These are phyloP conservation scores for Pichia sorboxylosa DNA, from an alignment of 1,139 yeast genomes.

Conservation along the genomic window DNA sequence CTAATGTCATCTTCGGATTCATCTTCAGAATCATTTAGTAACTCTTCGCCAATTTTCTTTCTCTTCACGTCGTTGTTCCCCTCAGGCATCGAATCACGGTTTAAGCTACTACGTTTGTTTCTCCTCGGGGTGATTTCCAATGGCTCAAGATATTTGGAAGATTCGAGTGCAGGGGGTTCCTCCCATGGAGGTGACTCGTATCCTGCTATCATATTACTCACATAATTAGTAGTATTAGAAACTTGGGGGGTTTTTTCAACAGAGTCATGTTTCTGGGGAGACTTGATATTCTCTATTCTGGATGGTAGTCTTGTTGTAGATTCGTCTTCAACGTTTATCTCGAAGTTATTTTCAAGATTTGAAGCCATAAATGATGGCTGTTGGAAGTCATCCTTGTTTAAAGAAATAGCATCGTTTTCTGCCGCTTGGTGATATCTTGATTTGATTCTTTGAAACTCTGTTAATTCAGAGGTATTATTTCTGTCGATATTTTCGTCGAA, in stretches of 20 bases:
- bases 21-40: constrained; percentile 1
- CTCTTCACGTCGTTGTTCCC: not conserved
- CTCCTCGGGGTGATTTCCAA: constrained; percentile 1
- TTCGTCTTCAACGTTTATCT: constrained; percentile 8
- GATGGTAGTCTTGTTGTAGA: constrained; percentile 6
- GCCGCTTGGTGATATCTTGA: constrained; percentile 9
- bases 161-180: constrained; percentile 23
- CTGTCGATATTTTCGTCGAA: not conserved
- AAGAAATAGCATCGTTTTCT: not conserved
- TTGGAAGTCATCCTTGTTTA: not conserved
- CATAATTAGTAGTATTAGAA: constrained; percentile 3
- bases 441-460: constrained; percentile 7
- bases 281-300: not conserved
- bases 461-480: constrained; percentile 3
- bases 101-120: not conserved
- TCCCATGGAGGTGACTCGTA: constrained; percentile 19
- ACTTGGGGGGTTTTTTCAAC: not conserved
- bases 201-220: constrained; percentile 10
- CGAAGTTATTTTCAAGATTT: not conserved
- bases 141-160: constrained; percentile 17
- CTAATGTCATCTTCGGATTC: constrained; percentile 19
- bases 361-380: not conserved
- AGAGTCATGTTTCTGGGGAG: not conserved
- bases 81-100: not conserved
- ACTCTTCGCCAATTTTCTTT: not conserved